Conservation (phyloP, 345 rosid genomes). For the Raphanus sativus region DNA sequence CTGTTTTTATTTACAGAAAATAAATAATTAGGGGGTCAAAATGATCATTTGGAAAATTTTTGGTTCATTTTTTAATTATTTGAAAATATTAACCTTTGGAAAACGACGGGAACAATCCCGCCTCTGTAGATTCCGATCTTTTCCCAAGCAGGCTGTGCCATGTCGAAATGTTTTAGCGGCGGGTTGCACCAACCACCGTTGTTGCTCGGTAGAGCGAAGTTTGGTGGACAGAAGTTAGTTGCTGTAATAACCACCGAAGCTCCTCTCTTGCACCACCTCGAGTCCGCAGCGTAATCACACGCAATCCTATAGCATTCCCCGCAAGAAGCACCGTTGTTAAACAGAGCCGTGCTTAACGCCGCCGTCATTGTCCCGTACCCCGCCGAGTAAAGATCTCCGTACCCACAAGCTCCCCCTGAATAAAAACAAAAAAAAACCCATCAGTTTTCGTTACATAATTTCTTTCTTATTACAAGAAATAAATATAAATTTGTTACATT, state of each 20-base stretch:
- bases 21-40: not conserved
- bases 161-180: slow-evolving; percentile 91
- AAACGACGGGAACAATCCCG: slow-evolving; percentile 83
- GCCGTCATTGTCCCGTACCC: slow-evolving; percentile 75
- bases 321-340: slow-evolving; percentile 68
- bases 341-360: slow-evolving; percentile 75
- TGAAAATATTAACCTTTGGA: slow-evolving; percentile 52
- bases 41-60: not conserved
- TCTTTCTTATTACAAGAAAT: not conserved
- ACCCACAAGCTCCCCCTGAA: slow-evolving; percentile 83
- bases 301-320: slow-evolving; percentile 65
- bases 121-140: slow-evolving; percentile 80
- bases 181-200: slow-evolving; percentile 99
- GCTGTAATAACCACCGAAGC: slow-evolving; percentile 62
- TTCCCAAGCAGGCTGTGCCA: slow-evolving; percentile 95
- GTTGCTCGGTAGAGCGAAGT: slow-evolving; percentile 62
- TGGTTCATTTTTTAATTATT: not conserved
- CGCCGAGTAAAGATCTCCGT: slow-evolving; percentile 62
- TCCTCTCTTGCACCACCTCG: slow-evolving; percentile 68
- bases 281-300: slow-evolving; percentile 58
- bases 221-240: slow-evolving; percentile 83
- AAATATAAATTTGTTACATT: slow-evolving; percentile 7
- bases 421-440: not conserved
- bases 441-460: not conserved
- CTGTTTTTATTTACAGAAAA: slow-evolving; percentile 38